Base-by-base conservation (phyloP, 2,329 filamentous ascomycete species). In the Parafenestella ontariensis region DNA sequence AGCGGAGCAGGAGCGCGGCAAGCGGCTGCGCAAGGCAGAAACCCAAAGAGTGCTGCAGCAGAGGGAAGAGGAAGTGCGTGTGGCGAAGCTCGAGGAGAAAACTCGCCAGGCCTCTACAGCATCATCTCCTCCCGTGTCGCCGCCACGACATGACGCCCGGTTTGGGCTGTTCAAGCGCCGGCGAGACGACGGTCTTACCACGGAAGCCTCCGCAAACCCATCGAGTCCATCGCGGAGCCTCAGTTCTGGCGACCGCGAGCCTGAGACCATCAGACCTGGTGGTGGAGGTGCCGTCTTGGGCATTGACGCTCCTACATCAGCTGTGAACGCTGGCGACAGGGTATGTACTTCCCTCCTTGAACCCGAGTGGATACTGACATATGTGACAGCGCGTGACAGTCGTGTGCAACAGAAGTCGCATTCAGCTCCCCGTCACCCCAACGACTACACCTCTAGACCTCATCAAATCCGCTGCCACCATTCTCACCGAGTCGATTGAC, bases 321-420 rank as follows among this genome's bases (percentile, higher is more conserved):
- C 91, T 13, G 88, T 89, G 54, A 96, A 96, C 77, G 85, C 89
- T 57, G 89, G 88, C 41, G 90, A 93, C 69, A 83, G 92, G 65
- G 88, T 90, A 76, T 81, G 86, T 63, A 21, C 20, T 26, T 37
- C 7, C n/a, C 20, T 15, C 37, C 6, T 24, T 37, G 2, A 9
- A 0, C 9, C 24, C 17, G 15, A 43, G 33, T 20, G 9, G 15
- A 42, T 33, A 58, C 45, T 73, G 63, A 74, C 56, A 37, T 15
- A 8, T 11, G 11, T 18, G n/a, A 21, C 34, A 89, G 84, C 84
- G 84, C 62, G 90, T 96, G 17, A 81, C 85, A 29, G 86, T 97
- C 33, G 85, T 88, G 59, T 96, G 87, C 76, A 84, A 86, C 61
- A 87, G 89, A 52, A 85, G 85, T 11, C 87, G 84, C 1, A 85